These are phyloP conservation scores for Zalaria obscura DNA, from an alignment of 2,329 filamentous ascomycete species.

Conservation along the genomic window DNA sequence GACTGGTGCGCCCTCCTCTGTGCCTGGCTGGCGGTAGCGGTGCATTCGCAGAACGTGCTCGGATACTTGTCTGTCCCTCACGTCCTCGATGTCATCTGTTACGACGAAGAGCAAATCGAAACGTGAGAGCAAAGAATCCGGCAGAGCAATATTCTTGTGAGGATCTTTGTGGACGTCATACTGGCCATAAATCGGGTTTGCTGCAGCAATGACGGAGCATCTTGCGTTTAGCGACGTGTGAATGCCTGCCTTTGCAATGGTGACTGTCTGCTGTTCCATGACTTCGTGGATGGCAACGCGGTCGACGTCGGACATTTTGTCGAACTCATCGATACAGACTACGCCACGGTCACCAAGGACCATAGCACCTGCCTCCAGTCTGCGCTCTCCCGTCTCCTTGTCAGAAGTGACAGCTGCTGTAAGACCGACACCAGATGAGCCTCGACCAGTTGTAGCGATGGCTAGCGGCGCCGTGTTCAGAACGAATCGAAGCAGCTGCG, in stretches of 20 bases:
- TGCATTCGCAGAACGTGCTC: constrained; percentile 98
- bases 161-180: constrained; percentile 98
- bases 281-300: constrained; percentile 99
- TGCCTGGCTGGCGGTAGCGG: constrained; percentile 79
- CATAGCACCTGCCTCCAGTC: constrained; percentile 96
- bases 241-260: constrained; percentile 95
- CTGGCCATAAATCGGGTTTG: constrained; percentile 95
- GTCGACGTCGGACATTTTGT: constrained; percentile 99
- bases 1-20: constrained; percentile 86
- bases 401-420: constrained; percentile 93
- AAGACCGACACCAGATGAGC: constrained; percentile 93
- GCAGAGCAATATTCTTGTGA: constrained; percentile 94
- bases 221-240: constrained; percentile 94
- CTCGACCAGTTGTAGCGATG: constrained; percentile 87
- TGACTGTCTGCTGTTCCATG: constrained; percentile 99
- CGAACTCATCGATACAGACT: constrained; percentile 97
- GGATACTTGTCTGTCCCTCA: constrained; percentile 76
- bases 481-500: constrained; percentile 92
- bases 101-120: constrained; percentile 97
- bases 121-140: constrained; percentile 91
- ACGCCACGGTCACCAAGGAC: constrained; percentile 93
- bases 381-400: constrained; percentile 91
- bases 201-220: constrained; percentile 90
- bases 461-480: constrained; percentile 92
- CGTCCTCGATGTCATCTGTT: constrained; percentile 95